phyloP scores from a whole-genome alignment of 208 protist genomes.

The Herpetomonas muscarum region DNA sequence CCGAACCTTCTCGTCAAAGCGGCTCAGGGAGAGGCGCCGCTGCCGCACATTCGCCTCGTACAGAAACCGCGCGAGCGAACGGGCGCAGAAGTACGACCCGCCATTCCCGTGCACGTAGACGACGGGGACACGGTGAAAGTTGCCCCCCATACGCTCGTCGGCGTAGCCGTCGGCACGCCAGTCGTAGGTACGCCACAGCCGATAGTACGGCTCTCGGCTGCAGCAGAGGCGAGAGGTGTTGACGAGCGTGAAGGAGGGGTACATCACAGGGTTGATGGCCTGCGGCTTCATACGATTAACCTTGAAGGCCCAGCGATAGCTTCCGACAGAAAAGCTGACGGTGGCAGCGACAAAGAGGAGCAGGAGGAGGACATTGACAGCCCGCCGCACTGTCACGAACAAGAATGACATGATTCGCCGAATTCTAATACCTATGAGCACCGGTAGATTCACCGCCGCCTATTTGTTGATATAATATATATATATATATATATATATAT shows the following conservation, averaged over 20 bases:
- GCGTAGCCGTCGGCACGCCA: conserved; percentile 50
- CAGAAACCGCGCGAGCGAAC: conserved; percentile 65
- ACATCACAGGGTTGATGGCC: conserved; percentile 46
- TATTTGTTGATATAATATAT: background rate
- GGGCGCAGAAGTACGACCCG: conserved; percentile 69
- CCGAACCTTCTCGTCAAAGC: conserved; percentile 45
- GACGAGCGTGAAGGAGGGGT: conserved; percentile 38
- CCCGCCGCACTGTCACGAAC: background rate
- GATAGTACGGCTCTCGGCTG: conserved; percentile 46
- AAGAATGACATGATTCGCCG: background rate
- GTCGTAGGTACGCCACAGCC: conserved; percentile 61
- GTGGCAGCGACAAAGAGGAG: conserved; percentile 24
- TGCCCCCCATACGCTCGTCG: conserved; percentile 13
- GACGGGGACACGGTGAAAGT: conserved; percentile 45
- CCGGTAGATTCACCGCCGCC: background rate
- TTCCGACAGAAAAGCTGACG: conserved; percentile 23
- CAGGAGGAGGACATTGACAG: conserved; percentile 13
- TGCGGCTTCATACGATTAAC: conserved; percentile 41
- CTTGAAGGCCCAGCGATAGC: conserved; percentile 45
- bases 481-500: conserved; percentile 3
- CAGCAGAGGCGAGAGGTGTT: conserved; percentile 19
- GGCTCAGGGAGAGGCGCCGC: conserved; percentile 18
- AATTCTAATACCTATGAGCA: background rate
- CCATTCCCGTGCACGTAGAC: conserved; percentile 82
- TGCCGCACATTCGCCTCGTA: conserved; percentile 49